A percentile compares a stretch with the other conserved stretches of the same genome.
Conservation (phyloP, 192 early-diverging fungal species). For the Coemansia aciculifera region DNA sequence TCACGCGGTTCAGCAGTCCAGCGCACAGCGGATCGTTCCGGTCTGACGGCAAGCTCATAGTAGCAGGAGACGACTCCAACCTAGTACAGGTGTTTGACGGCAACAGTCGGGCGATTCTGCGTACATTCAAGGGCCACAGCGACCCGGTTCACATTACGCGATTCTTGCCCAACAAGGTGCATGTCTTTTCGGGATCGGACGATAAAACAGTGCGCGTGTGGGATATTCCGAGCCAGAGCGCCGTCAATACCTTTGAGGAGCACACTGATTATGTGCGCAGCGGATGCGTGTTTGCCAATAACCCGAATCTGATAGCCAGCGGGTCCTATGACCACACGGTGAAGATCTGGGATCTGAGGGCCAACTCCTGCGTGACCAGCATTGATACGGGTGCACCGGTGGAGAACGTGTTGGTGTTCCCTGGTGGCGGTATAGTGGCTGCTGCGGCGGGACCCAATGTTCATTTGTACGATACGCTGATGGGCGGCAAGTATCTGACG, state of each 20-base stretch:
- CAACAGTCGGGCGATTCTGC: constrained; percentile 66
- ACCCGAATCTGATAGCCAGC: constrained; percentile 77
- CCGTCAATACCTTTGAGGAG: constrained; percentile 68
- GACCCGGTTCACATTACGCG: constrained; percentile 76
- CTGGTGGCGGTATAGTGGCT: constrained; percentile 76
- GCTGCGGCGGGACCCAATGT: constrained; percentile 68
- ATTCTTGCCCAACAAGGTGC: constrained; percentile 77
- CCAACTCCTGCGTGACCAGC: constrained; percentile 69
- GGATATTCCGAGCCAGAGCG: constrained; percentile 85
- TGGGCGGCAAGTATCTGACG: constrained; percentile 74
- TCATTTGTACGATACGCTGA: constrained; percentile 87
- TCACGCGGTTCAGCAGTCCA: constrained; percentile 89
- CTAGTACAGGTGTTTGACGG: constrained; percentile 81
- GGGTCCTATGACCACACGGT: constrained; percentile 97
- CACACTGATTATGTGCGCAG: constrained; percentile 92
- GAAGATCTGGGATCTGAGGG: constrained; percentile 87
- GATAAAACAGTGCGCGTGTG: constrained; percentile 91
- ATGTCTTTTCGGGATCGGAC: constrained; percentile 86
- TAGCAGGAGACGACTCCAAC: constrained; percentile 90
- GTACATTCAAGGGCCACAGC: constrained; percentile 63
- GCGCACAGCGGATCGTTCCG: constrained; percentile 81
- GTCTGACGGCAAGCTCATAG: constrained; percentile 85
- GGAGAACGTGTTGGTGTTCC: constrained; percentile 81
- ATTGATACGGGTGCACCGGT: constrained; percentile 87
- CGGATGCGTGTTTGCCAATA: constrained; percentile 69